Conservation (phyloP, 495 filamentous ascomycete species). For the Halenospora varia region DNA sequence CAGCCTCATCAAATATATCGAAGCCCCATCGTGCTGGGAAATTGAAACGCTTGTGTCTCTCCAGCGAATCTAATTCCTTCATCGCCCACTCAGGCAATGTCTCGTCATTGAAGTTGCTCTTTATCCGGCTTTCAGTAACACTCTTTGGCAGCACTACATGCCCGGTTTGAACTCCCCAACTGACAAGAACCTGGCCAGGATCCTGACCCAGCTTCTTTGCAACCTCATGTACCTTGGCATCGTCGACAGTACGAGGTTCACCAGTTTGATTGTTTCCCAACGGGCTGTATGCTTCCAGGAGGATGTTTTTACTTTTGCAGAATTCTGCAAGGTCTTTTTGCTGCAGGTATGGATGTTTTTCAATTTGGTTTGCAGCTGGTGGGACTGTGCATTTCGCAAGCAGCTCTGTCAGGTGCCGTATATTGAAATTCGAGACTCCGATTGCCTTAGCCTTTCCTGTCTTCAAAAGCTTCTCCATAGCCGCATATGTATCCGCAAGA, state of each 20-base stretch:
- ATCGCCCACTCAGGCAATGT: conserved; percentile 15
- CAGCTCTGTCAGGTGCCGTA: conserved; percentile 65
- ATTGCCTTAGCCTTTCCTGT: conserved; percentile 69
- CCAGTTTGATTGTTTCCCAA: conserved; percentile 55
- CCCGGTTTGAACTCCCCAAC: conserved; percentile 43
- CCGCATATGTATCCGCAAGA: conserved; percentile 62
- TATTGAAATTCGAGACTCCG: conserved; percentile 78
- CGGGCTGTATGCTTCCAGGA: conserved; percentile 69
- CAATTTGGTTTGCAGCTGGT: conserved; percentile 85
- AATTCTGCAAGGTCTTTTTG: conserved; percentile 77
- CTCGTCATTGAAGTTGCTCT: conserved; percentile 30
- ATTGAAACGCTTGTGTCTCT: conserved; percentile 29
- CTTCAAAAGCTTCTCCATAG: conserved; percentile 65
- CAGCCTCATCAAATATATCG: too few relatives aligned
- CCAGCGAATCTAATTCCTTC: conserved; percentile 22
- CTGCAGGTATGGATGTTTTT: conserved; percentile 75
- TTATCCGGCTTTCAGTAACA: conserved; percentile 39
- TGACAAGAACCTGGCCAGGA: conserved; percentile 35
- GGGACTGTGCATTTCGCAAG: conserved; percentile 57
- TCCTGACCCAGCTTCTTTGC: conserved; percentile 32
- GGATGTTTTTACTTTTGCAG: conserved; percentile 65
- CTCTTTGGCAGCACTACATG: conserved; percentile 43
- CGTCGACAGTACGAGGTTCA: conserved; percentile 30
- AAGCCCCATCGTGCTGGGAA: conserved; percentile 29
- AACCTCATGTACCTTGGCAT: conserved; percentile 24